Base-by-base conservation (phyloP, 108 stramenopile genomes). In the Skeletonema menzelii region DNA sequence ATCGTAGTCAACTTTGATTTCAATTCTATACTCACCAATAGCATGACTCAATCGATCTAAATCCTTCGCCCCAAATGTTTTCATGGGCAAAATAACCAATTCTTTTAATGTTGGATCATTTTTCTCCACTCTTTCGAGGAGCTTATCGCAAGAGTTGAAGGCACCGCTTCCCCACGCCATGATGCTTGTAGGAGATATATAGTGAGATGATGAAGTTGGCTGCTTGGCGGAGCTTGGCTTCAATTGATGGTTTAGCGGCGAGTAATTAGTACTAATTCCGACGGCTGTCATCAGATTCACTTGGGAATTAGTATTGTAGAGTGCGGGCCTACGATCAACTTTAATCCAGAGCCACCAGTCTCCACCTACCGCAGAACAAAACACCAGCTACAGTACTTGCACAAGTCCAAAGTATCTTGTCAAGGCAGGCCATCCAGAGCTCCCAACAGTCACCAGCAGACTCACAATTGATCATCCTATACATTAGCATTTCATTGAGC, bases 51-150 rank as follows among this genome's bases (percentile, higher is more conserved):
- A 72, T 34, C 87, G 64, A 11, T 82, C 67, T 5, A 86, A 30
- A 38, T 92, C 87, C 8, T 56, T 26, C 8, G 62, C 77, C 58
- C 85, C 87, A 78, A 90, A 90, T 0, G 64, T 69, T 67, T 93
- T 93, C 63, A 82, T 82, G 10, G 92, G 86, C 24, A 93, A 79
- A 56, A 93, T 84, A 14, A 86, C 83, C 49, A 90, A 59, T 17
- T 86, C 87, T 8, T 56, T 66, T 28, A 93, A 63, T 6, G 60
- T 66, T 12, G 82, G 76, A 77, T 90, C 89, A 75, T 90, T 89
- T 6, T 78, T 49, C 63, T 90, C 89, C 7, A 90, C 81, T 20
- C 88, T 65, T 14, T 84, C 67, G 20, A 93, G 75, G 17, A 93
- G 75, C 19, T 83, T 53, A 42, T 90, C 79, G 78, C 89, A 90